Base-by-base conservation (phyloP, 140 eudicot species). In the Stevia rebaudiana region DNA sequence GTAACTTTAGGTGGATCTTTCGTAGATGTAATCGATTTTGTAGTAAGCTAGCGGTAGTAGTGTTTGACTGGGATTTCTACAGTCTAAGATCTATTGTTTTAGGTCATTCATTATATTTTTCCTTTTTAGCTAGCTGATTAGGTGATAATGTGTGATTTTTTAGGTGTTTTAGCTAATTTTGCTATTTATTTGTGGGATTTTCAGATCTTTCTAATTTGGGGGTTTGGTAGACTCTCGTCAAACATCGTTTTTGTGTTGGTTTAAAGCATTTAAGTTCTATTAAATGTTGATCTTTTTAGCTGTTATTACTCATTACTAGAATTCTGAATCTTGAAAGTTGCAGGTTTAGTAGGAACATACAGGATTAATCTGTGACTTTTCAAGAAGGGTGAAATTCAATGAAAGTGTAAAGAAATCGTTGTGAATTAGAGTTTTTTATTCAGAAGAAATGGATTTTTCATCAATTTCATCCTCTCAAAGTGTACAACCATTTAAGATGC, bases 381-480 rank as follows among this genome's bases (percentile, higher is more conserved):
- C 12, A 44, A 48, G 24, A 21, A 33, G 5, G 44, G 49, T 28
- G 51, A 52, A 48, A 71, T 24, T 37, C 18, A 31, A 76, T 71
- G 66, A 70, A n/a, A 16, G 16, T 28, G 33, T 65, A 71, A 42
- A 52, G 40, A 8, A 36, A 5, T 62, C 64, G 61, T 63, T 31
- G 65, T 46, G 0, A 42, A 16, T 61, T 51, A 23, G 50, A 24
- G 2, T 3, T 8, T 11, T 57, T 37, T 41, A 3, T 33, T 0
- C 10, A 16, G 11, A 53, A 56, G 78, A 63, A 71, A 90, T 84
- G 94, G 70, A 57, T 57, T 57, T 57, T 57, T 33, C 63, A 17
- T 56, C 63, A 1, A 2, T 33, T 57, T 17, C 44, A 7, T 48
- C 55, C 11, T 31, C 63, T 57, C 43, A 33, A 31, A 57, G 24